phyloP scores from a whole-genome alignment of 2,329 filamentous ascomycete genomes.

The Penicillium fuscoglaucum region DNA sequence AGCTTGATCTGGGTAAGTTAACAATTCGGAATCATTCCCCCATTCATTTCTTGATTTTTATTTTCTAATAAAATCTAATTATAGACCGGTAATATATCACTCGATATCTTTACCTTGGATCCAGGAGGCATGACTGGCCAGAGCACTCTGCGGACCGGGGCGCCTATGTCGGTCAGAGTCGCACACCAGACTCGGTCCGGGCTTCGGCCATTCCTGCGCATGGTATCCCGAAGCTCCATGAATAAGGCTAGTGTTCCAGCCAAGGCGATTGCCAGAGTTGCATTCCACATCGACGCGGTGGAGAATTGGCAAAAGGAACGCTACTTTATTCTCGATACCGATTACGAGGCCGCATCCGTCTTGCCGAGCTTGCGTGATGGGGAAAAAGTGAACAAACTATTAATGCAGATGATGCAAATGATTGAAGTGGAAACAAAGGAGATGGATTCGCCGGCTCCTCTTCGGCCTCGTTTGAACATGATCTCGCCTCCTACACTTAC shows the following conservation, averaged over 20 bases:
- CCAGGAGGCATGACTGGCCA: constrained; percentile 34
- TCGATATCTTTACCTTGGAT: constrained; percentile 41
- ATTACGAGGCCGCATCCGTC: constrained; percentile 41
- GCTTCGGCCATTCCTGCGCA: constrained; percentile 35
- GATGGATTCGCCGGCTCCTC: constrained; percentile 31
- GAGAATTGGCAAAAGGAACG: constrained; percentile 33
- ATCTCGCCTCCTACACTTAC: constrained; percentile 13
- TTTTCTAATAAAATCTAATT: constrained; percentile 10
- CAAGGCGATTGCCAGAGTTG: constrained; percentile 37
- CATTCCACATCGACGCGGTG: constrained; percentile 35
- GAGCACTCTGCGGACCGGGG: constrained; percentile 25
- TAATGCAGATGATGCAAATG: constrained; percentile 35
- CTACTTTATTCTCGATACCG: constrained; percentile 37
- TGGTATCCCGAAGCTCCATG: constrained; percentile 38
- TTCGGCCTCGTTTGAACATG: constrained; percentile 24
- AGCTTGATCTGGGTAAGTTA: constrained; percentile 37
- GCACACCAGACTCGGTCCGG: constrained; percentile 35
- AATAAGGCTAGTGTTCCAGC: constrained; percentile 39
- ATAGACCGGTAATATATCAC: constrained; percentile 36
- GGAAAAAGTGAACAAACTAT: constrained; percentile 29
- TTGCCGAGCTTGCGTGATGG: constrained; percentile 31
- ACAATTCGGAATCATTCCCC: neutral
- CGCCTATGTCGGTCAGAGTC: constrained; percentile 33
- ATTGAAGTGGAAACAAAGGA: constrained; percentile 31
- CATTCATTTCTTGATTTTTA: neutral